Evolutionary conservation across 176 grass and related monocot genomes (phyloP).

Genomic region (Elymus sibiricus): DNA sequence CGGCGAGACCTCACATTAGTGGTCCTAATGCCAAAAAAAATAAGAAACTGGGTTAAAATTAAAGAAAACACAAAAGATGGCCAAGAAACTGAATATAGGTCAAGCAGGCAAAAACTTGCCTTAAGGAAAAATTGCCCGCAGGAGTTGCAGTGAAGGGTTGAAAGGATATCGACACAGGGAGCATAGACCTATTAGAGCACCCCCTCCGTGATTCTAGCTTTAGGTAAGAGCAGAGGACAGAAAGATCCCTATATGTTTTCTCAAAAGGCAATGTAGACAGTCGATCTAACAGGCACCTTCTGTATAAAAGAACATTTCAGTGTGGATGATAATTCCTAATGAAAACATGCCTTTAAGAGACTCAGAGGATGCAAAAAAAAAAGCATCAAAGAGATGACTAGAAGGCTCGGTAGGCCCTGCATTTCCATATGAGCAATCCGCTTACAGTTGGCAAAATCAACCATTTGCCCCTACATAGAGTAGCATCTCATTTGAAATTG

Average conservation of each 20-base stretch:
- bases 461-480: too few relatives aligned
- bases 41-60: neutral
- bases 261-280: neutral
- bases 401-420: neutral
- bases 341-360: neutral
- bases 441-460: neutral
- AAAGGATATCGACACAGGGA: neutral
- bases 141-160: neutral
- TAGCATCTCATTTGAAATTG: too few relatives aligned
- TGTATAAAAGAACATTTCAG: neutral
- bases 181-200: slow-evolving; percentile 21
- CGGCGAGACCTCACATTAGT: slow-evolving; percentile 5
- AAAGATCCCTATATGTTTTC: neutral
- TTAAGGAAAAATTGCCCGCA: neutral
- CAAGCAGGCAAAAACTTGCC: neutral
- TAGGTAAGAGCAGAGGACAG: neutral
- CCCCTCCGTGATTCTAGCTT: neutral
- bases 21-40: slow-evolving; percentile 26
- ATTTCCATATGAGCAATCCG: neutral
- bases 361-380: neutral
- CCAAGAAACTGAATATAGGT: neutral
- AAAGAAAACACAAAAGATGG: neutral
- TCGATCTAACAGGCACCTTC: neutral
- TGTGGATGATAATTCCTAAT: neutral
- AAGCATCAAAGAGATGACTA: neutral